phyloP scores from a whole-genome alignment of 225 moss, liverwort and hornwort species.

The Marchantia polymorpha region DNA sequence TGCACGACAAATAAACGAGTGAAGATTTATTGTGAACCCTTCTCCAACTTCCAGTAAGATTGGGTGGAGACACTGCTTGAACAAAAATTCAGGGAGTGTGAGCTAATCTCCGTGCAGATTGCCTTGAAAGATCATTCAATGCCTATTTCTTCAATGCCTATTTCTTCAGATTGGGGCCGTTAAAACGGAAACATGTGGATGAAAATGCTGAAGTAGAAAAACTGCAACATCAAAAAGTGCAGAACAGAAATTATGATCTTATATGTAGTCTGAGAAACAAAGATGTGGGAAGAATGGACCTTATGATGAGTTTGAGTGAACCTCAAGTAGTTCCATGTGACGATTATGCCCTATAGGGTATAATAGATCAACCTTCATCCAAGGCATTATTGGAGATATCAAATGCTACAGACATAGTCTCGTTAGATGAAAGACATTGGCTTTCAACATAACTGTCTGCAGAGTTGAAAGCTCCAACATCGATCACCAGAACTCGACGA shows the following conservation, averaged over 20 bases:
- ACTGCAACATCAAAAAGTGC: conserved; percentile 81
- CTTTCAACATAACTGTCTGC: neutral
- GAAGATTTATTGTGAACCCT: conserved; percentile 91
- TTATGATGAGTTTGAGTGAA: conserved; percentile 27
- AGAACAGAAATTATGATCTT: conserved; percentile 52
- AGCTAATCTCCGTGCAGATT: conserved; percentile 45
- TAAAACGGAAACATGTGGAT: conserved; percentile 29
- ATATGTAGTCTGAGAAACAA: conserved; percentile 46
- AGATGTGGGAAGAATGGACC: conserved; percentile 34
- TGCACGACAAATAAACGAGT: conserved; percentile 90
- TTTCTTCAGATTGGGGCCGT: conserved; percentile 17
- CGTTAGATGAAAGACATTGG: neutral
- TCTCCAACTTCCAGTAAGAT: conserved; percentile 86
- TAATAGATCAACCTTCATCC: neutral
- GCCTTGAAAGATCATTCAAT: conserved; percentile 50
- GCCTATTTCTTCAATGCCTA: no score
- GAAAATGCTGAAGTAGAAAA: conserved; percentile 54
- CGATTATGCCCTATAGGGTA: conserved; percentile 25
- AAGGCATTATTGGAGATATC: neutral
- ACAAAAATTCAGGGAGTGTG: conserved; percentile 65
- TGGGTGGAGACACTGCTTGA: conserved; percentile 71
- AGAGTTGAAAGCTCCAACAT: neutral
- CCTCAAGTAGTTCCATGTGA: conserved; percentile 15
- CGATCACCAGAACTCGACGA: neutral
- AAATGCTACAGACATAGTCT: neutral